A percentile compares a stretch with the other conserved stretches of the same genome.
These are phyloP conservation scores for Erythrophleum fordii DNA, from an alignment of 306 rosid genomes.

Conservation along the genomic window DNA sequence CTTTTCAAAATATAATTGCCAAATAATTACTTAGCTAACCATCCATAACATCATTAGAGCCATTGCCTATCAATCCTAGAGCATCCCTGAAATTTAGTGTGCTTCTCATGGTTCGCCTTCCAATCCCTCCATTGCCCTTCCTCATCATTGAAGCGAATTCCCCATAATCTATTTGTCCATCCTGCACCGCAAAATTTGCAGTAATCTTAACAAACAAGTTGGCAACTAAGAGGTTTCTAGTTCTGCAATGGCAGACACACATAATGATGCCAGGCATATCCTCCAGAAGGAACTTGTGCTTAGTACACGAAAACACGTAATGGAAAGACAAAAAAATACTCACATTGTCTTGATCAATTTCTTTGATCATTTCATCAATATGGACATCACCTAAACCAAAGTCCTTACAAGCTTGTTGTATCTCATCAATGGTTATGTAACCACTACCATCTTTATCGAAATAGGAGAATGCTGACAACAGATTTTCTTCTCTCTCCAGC, in stretches of 20 bases:
- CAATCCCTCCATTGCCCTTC: conserved; percentile 69
- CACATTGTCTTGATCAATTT: conserved; percentile 65
- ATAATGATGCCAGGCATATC: conserved; percentile 7
- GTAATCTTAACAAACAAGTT: conserved; percentile 35
- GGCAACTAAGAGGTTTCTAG: background rate
- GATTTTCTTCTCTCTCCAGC: conserved; percentile 65
- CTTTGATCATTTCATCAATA: conserved; percentile 63
- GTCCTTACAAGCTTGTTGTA: conserved; percentile 69
- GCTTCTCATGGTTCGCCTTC: conserved; percentile 67
- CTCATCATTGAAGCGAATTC: conserved; percentile 72
- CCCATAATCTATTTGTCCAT: conserved; percentile 70
- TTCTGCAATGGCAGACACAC: background rate
- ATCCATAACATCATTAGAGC: conserved; percentile 48
- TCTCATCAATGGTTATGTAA: conserved; percentile 67
- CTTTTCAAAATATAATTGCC: conserved; percentile 29
- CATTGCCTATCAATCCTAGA: conserved; percentile 48
- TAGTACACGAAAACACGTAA: background rate
- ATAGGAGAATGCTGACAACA: conserved; percentile 61
- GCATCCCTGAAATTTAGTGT: conserved; percentile 56
- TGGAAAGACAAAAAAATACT: conserved; percentile 28
- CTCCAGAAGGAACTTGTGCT: conserved; percentile 5
- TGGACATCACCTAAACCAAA: conserved; percentile 62
- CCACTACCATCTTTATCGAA: conserved; percentile 72
- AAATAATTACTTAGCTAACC: conserved; percentile 38
- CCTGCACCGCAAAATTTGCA: conserved; percentile 49